Evolutionary conservation across 176 grass and related monocot genomes (phyloP).

Genomic region (Carex kokanica): DNA sequence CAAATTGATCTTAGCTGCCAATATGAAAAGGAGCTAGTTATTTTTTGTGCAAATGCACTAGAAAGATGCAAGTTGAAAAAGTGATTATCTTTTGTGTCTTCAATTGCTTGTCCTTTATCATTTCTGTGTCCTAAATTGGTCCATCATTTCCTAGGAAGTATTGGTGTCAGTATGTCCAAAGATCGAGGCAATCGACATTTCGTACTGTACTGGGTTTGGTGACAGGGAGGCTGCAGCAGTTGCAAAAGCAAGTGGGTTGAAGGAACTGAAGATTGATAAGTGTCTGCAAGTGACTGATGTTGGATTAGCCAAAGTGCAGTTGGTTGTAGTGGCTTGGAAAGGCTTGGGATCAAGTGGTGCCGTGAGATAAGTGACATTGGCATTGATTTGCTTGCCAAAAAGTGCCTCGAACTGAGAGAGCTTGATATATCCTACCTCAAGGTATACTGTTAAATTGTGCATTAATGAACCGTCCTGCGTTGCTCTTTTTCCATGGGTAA

Average conservation of each 20-base stretch:
- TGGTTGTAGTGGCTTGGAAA: constrained; percentile 62
- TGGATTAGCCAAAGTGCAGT: constrained; percentile 88
- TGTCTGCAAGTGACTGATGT: constrained; percentile 81
- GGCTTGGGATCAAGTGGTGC: constrained; percentile 88
- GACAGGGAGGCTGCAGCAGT: constrained; percentile 67
- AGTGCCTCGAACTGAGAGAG: constrained; percentile 60
- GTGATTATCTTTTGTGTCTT: background rate
- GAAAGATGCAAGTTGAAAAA: background rate
- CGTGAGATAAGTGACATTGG: constrained; percentile 88
- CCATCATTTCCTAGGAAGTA: background rate
- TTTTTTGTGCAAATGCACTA: background rate
- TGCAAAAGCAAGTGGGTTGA: constrained; percentile 40
- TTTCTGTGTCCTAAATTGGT: background rate
- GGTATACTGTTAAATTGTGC: constrained; percentile 34
- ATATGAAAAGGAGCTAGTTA: background rate
- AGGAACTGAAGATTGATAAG: constrained; percentile 67
- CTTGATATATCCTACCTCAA: constrained; percentile 87
- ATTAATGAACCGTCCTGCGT: background rate
- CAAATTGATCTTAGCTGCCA: background rate
- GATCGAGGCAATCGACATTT: constrained; percentile 79
- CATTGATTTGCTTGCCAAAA: constrained; percentile 82
- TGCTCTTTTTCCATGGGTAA: background rate
- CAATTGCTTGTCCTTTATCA: background rate
- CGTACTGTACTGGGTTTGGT: constrained; percentile 71
- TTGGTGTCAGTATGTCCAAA: constrained; percentile 57